phyloP scores from a whole-genome alignment of 2,329 filamentous ascomycete genomes.

The Neofusicoccum ribis region DNA sequence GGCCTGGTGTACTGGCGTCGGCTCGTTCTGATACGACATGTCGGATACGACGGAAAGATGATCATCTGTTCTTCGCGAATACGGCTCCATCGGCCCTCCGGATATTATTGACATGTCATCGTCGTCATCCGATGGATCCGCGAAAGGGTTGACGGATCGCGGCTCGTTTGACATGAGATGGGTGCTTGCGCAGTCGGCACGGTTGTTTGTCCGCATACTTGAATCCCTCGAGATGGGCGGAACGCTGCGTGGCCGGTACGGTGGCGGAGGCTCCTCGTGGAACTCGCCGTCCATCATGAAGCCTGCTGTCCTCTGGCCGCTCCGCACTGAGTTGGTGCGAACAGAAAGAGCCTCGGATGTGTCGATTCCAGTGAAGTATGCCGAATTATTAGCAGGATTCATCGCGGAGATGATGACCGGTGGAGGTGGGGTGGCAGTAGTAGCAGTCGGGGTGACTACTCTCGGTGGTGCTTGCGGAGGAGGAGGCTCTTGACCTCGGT shows the following conservation, averaged over 20 bases:
- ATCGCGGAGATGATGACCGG: conserved; percentile 18
- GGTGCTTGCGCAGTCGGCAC: neutral
- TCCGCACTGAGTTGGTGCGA: conserved; percentile 9
- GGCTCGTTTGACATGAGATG: neutral
- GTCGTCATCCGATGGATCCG: conserved; percentile 14
- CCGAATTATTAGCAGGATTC: neutral
- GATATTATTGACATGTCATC: neutral
- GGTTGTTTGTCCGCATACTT: conserved; percentile 12
- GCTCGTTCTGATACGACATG: conserved; percentile 5
- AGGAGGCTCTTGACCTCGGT: neutral
- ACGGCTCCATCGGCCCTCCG: neutral
- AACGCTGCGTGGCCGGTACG: conserved; percentile 16
- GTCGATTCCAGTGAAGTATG: conserved; percentile 19
- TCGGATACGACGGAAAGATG: conserved; percentile 7
- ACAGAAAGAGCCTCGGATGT: conserved; percentile 20
- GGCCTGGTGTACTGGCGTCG: neutral
- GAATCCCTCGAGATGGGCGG: conserved; percentile 12
- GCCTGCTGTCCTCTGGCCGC: neutral
- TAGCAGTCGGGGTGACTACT: neutral
- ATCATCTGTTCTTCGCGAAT: neutral
- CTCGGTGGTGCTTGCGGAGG: neutral
- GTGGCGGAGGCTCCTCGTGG: conserved; percentile 19
- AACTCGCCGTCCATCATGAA: conserved; percentile 19
- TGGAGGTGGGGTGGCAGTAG: neutral
- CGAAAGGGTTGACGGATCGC: conserved; percentile 10